Evolutionary conservation across 2,329 filamentous ascomycete species (phyloP), one percentile per base, ranked within the genome.

Genomic region (Xylogone sp.): DNA sequence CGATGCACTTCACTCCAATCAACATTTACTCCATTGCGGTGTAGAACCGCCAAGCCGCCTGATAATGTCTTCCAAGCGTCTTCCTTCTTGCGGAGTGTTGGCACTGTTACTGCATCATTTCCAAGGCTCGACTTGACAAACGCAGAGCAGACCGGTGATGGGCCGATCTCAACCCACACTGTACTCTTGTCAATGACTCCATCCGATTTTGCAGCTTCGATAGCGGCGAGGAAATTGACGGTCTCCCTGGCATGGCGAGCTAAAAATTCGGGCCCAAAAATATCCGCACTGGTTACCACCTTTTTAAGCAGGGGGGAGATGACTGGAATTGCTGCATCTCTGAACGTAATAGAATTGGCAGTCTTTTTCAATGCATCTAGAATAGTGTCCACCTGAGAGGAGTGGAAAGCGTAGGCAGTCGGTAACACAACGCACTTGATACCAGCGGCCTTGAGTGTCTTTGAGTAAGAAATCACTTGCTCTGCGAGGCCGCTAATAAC

Each of bases 141-240:
- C 53, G 77, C 78, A 44, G 77, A 76, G 66, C 81, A 86, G 13
- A 89, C 78, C 0, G 86, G 85, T 60, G 88, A 83, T 42, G 87
- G 85, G 13, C 87, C 87, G 54, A 90, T 71, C 66, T 91, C 87
- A 48, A 90, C 70, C 80, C 82, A 88, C 22, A 83, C 75, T 2
- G 84, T 87, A 68, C 84, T 82, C 57, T 84, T 81, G 56, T 85
- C 77, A 45, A 88, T 80, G n/a, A 76, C 68, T 53, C 77, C 78
- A 16, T 76, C 71, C 46, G 79, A 71, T 61, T 82, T 76, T 9
- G 81, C 84, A 24, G 74, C 73, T n/a, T 78, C 71, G 1, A 90
- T 70, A 16, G 82, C 86, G 48, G 75, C 78, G 52, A 79, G 73
- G 69, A 90, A 87, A 68, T 89, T 77, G 58, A 90, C 87, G 9